Conservation (phyloP, 768 basidiomycete genomes). For the Tricholoma sp. region DNA sequence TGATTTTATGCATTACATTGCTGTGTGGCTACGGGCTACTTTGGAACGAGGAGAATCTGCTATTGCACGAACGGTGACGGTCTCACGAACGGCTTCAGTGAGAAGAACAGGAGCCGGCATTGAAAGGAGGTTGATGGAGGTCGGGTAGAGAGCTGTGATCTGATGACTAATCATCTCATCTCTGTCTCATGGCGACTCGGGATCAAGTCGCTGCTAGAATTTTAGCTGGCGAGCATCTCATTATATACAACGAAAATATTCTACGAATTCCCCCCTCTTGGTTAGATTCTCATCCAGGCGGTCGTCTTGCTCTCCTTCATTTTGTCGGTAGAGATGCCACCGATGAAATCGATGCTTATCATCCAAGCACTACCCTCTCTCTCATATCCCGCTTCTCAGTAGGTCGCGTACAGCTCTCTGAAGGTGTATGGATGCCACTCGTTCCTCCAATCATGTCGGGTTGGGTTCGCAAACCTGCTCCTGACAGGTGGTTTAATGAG, state of each 20-base stretch:
- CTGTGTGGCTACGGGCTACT: constrained; percentile 55
- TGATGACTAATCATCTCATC: neutral
- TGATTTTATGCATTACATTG: constrained; percentile 35
- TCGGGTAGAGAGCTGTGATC: neutral
- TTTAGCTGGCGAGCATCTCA: constrained; percentile 66
- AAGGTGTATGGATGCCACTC: constrained; percentile 67
- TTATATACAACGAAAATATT: constrained; percentile 65
- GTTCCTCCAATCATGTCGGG: constrained; percentile 84
- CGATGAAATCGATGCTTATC: constrained; percentile 93
- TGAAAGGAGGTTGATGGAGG: constrained; percentile 18
- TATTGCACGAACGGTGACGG: constrained; percentile 48
- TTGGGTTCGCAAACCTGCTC: constrained; percentile 52
- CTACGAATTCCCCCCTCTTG: constrained; percentile 66
- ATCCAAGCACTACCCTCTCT: constrained; percentile 52
- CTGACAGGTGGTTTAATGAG: constrained; percentile 60
- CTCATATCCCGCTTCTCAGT: constrained; percentile 61
- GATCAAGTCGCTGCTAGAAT: constrained; percentile 65
- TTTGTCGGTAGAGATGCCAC: constrained; percentile 94
- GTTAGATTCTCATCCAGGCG: constrained; percentile 89
- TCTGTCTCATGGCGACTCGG: constrained; percentile 9
- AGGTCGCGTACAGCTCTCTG: constrained; percentile 59
- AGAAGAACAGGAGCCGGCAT: constrained; percentile 31
- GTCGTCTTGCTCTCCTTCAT: constrained; percentile 83
- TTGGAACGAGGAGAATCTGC: constrained; percentile 41
- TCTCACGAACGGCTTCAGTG: constrained; percentile 63